Evolutionary conservation across 1,284 basidiomycete species (phyloP).

Genomic region (Neonothopanus nambi): DNA sequence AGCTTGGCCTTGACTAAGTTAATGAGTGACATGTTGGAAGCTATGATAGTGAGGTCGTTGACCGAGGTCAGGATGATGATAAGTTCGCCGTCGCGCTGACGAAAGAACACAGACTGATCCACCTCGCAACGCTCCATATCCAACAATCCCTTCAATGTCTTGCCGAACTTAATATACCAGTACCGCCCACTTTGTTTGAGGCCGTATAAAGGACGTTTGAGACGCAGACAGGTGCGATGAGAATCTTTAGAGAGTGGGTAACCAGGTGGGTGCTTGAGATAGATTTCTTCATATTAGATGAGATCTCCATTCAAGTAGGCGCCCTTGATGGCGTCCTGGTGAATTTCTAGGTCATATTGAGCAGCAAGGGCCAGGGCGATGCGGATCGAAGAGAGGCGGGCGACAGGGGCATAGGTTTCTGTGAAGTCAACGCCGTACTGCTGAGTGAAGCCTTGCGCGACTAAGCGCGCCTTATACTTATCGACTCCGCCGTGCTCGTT

Average conservation of each 20-base stretch:
- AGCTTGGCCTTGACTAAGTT: no score
- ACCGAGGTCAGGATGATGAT: conserved; percentile 27
- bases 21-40: conserved; percentile 19
- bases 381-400: conserved; percentile 7
- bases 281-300: conserved; percentile 4
- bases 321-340: no score
- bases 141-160: conserved; percentile 6
- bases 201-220: neutral
- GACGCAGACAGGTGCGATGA: no score
- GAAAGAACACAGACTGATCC: conserved; percentile 25
- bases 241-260: neutral
- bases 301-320: conserved; percentile 13
- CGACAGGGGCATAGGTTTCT: conserved; percentile 13
- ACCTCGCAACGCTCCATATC: conserved; percentile 17
- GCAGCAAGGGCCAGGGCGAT: conserved; percentile 6
- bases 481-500: conserved; percentile 29
- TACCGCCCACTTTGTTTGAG: conserved; percentile 22
- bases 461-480: conserved; percentile 37
- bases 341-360: conserved; percentile 4
- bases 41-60: conserved; percentile 23
- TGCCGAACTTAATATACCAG: conserved; percentile 23
- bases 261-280: neutral
- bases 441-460: conserved; percentile 42
- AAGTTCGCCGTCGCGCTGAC: no score
- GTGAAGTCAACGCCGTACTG: neutral